Evolutionary conservation across 306 rosid genomes (phyloP), one percentile per base, ranked within the genome.

Genomic region (Argentina anserina): DNA sequence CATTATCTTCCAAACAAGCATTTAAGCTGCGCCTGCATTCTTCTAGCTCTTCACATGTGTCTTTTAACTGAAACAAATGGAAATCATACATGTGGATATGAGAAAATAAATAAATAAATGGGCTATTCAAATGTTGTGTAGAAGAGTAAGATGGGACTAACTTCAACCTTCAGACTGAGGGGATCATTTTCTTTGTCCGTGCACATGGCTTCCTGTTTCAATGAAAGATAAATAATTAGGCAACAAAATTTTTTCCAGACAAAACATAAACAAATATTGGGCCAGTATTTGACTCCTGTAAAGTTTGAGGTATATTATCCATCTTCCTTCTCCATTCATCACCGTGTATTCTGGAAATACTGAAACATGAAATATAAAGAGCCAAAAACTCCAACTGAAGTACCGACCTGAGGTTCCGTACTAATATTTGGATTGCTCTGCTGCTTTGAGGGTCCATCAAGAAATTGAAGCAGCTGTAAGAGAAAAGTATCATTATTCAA

Each of bases 1-100:
- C 86, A 86, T 94, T 94, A 74, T 94, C 99, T 76, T 87, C 89
- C 76, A 89, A 81, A 86, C 99, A 94, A 87, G 82, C 78, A 28
- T 83, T 82, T 78, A 94, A 87, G 82, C 82, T 88, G 67, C 45
- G 71, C 79, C 90, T 88, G 84, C 95, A 91, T 78, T 87, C 89
- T 74, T 86, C 90, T 69, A 91, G 82, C 82, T 91, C 90, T 9
- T 72, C 73, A 60, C 64, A 88, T 69, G 92, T 78, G 45, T 80
- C 82, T 72, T 71, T 81, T 75, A 88, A 83, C 99, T 94, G 87
- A 81, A 77, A 75, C 33, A 42, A 84, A 72, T 31, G 56, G 73
- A 70, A 70, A 75, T 43, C 37, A 74, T 33, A 33, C 2, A 33
- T 79, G 67, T 84, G 61, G 59, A 70, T 49, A 63, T 76, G 7